Evolutionary conservation across 176 grass and related monocot species (phyloP), one percentile per base, ranked within the genome.

Genomic region (Cenchrus americanus): DNA sequence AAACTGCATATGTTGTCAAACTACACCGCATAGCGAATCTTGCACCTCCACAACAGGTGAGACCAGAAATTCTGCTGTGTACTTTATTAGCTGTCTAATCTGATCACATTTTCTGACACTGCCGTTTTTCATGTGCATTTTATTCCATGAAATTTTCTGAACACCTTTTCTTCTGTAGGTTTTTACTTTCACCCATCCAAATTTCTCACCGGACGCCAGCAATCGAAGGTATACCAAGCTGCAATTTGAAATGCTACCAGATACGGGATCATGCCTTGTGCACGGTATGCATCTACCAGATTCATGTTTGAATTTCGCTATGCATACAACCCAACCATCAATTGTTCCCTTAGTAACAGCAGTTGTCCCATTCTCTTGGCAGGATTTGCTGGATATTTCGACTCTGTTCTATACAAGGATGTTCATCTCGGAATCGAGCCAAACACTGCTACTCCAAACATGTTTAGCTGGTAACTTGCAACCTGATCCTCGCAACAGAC

Each of bases 311-410:
- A 0, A 24, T 62, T 90, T 82, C 73, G 1, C 26, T 82, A 34
- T 19, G 67, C 2, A 57, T 65, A n/a, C 13, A 52, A 27, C 10
- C 34, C 34, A 37, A 37, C 2, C 34, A 37, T 37, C 4, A 58
- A 53, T 10, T 66, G 13, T 10, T 14, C 76, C 74, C 12, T 59
- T 46, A 27, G 37, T 76, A 67, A 84, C 27, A 41, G 9, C 64
- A 54, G 10, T 21, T 40, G 15, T 26, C 81, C 24, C 66, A 19
- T 84, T 12, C 66, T 84, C 78, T 70, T 84, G 81, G 41, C 85
- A 99, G 93, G 96, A 46, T 99, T 99, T 79, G 96, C 96, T 86
- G 96, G 96, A 86, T 99, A 99, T 76, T 99, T 99, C 76, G 87
- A 99, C 83, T 90, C 96, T 0, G 60, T 89, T 57, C 83, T 98